These are phyloP conservation scores for Nemania abortiva DNA, from an alignment of 2,329 filamentous ascomycete species.

Conservation along the genomic window DNA sequence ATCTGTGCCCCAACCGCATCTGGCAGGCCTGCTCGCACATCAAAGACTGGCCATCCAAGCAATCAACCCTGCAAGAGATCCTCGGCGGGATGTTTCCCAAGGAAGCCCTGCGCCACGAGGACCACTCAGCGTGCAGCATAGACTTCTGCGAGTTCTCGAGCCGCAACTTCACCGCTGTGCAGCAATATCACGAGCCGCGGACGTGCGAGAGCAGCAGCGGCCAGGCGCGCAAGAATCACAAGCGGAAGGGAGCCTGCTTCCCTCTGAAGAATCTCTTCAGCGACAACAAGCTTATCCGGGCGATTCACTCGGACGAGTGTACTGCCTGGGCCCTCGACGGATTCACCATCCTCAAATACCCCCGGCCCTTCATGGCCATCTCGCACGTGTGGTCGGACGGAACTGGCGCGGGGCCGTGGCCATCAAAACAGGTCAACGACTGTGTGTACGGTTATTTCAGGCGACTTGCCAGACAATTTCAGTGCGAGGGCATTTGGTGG, in stretches of 20 bases:
- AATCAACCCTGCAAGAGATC: not conserved
- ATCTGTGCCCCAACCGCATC: conserved; percentile 15
- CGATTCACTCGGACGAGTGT: not conserved
- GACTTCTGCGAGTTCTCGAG: conserved; percentile 21
- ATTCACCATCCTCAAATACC: not conserved
- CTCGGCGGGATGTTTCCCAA: conserved; percentile 7
- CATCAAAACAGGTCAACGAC: conserved; percentile 3
- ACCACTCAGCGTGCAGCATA: conserved; percentile 13
- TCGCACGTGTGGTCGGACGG: conserved; percentile 26
- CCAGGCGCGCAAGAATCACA: not conserved
- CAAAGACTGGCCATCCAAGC: not conserved
- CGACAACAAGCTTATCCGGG: not conserved
- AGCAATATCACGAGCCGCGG: conserved; percentile 19
- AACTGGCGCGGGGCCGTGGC: conserved; percentile 2
- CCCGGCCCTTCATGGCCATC: conserved; percentile 15
- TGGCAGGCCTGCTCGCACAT: conserved; percentile 12
- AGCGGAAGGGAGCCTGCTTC: not conserved
- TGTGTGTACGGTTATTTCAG: conserved; percentile 14
- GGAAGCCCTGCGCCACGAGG: not conserved
- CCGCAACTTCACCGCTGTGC: conserved; percentile 14
- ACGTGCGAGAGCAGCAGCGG: not conserved
- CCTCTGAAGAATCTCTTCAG: not conserved
- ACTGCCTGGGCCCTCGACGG: conserved; percentile 15
- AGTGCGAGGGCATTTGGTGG: conserved; percentile 26
- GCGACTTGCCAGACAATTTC: conserved; percentile 1